These are phyloP conservation scores for Ogataea trehalophila DNA, from an alignment of 805 yeast genomes.

Conservation along the genomic window DNA sequence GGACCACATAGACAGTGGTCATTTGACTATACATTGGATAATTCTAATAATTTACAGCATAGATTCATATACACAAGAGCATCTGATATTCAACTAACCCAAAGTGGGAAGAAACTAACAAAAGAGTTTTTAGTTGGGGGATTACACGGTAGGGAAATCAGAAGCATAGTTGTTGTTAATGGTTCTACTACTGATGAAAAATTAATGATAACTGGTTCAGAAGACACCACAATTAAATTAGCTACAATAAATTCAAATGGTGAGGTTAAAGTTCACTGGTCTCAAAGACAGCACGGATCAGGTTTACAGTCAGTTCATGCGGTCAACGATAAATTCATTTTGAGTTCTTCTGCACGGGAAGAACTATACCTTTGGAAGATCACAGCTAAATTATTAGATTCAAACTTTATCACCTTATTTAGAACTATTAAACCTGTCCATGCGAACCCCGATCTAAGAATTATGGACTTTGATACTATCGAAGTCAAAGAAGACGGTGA, in stretches of 20 bases:
- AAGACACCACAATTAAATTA: slow-evolving; percentile 77
- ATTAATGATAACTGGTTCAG: slow-evolving; percentile 74
- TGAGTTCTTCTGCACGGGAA: slow-evolving; percentile 76
- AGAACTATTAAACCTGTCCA: slow-evolving; percentile 51
- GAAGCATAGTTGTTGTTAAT: slow-evolving; percentile 55
- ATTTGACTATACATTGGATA: slow-evolving; percentile 27
- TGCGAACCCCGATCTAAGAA: slow-evolving; percentile 74
- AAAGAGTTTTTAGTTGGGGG: slow-evolving; percentile 47
- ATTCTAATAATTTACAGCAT: slow-evolving; percentile 24
- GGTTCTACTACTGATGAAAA: slow-evolving; percentile 28
- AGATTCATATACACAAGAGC: slow-evolving; percentile 58
- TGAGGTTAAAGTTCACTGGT: slow-evolving; percentile 44
- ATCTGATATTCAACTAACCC: slow-evolving; percentile 40
- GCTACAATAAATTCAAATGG: slow-evolving; percentile 41
- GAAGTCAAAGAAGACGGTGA: slow-evolving; percentile 26
- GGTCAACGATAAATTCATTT: slow-evolving; percentile 43
- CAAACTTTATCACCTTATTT: slow-evolving; percentile 38
- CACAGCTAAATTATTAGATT: slow-evolving; percentile 22
- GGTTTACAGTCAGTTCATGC: slow-evolving; percentile 77
- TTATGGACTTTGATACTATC: slow-evolving; percentile 74
- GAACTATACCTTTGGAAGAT: slow-evolving; percentile 81
- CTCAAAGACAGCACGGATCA: slow-evolving; percentile 77
- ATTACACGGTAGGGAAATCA: slow-evolving; percentile 86
- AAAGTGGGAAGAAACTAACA: slow-evolving; percentile 19
- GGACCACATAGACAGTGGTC: slow-evolving; percentile 90